Conservation (phyloP, 192 early-diverging fungal genomes). For the Spinellus fusiger region DNA sequence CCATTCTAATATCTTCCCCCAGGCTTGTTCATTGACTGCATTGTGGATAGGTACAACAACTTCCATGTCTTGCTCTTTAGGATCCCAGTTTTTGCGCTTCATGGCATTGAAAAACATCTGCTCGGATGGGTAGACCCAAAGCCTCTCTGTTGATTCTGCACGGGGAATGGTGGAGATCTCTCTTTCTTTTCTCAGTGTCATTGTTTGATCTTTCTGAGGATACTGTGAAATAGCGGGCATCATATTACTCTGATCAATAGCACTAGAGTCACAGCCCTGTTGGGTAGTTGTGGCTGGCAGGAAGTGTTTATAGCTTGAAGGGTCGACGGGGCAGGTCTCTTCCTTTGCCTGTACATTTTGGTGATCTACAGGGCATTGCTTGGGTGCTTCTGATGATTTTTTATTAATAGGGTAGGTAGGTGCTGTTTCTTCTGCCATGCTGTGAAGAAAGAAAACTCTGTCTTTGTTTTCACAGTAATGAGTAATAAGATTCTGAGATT, state of each 20-base stretch:
- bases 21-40: conserved; percentile 87
- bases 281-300: conserved; percentile 22
- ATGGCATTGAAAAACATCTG: conserved; percentile 97
- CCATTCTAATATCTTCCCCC: conserved; percentile 84
- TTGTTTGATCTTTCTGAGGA: conserved; percentile 32
- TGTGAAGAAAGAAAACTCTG: conserved; percentile 1
- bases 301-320: conserved; percentile 46
- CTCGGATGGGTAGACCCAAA: conserved; percentile 90
- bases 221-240: conserved; percentile 55
- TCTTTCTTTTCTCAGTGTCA: conserved; percentile 52
- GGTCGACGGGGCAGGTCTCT: conserved; percentile 36
- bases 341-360: conserved; percentile 24
- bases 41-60: conserved; percentile 92
- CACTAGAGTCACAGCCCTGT: conserved; percentile 25
- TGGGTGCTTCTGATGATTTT: conserved; percentile 8
- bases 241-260: conserved; percentile 54
- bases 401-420: not conserved
- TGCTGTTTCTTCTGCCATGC: not conserved
- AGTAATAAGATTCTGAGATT: not conserved
- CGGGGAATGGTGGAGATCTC: conserved; percentile 76
- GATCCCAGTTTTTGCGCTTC: conserved; percentile 85
- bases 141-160: conserved; percentile 40
- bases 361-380: conserved; percentile 55
- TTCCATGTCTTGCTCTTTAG: conserved; percentile 78
- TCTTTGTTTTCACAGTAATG: not conserved